Percentiles rank a stretch among this genome's conserved stretches.
phyloP scores from a whole-genome alignment of 192 early-diverging fungal species.

The Gryganskiella cystojenkinii region DNA sequence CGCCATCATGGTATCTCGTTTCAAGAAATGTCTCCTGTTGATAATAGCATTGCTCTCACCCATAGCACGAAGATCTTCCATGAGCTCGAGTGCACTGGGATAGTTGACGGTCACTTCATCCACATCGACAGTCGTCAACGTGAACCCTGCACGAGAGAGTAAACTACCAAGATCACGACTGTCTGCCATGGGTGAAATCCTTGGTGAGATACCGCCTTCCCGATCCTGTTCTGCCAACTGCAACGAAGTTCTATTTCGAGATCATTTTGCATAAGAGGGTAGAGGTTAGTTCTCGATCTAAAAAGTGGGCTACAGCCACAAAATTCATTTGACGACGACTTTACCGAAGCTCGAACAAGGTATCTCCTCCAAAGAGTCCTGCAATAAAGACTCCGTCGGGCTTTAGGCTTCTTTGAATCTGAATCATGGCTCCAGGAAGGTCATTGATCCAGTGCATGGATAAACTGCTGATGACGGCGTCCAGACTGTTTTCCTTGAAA shows the following conservation, averaged over 20 bases:
- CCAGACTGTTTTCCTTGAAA: slow-evolving; percentile 88
- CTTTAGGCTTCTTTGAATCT: slow-evolving; percentile 83
- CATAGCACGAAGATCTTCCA: slow-evolving; percentile 91
- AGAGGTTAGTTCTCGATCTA: background rate
- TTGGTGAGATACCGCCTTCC: slow-evolving; percentile 87
- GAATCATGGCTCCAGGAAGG: slow-evolving; percentile 88
- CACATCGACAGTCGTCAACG: slow-evolving; percentile 92
- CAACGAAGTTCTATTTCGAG: slow-evolving; percentile 75
- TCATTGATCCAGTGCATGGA: slow-evolving; percentile 98
- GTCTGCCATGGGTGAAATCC: slow-evolving; percentile 91
- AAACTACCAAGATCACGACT: slow-evolving; percentile 80
- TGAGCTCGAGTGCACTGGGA: slow-evolving; percentile 91
- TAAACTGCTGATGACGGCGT: slow-evolving; percentile 88
- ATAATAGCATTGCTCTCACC: slow-evolving; percentile 93
- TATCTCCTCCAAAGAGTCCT: slow-evolving; percentile 95
- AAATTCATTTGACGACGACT: no score
- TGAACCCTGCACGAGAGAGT: slow-evolving; percentile 86
- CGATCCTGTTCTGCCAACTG: slow-evolving; percentile 95
- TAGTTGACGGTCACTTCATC: slow-evolving; percentile 93
- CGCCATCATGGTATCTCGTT: slow-evolving; percentile 87
- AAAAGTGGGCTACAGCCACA: background rate
- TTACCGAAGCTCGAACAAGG: slow-evolving; percentile 91
- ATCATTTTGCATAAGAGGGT: background rate
- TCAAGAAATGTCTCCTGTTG: slow-evolving; percentile 71
- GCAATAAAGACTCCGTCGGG: slow-evolving; percentile 95